These are phyloP conservation scores for Vitis labrusca DNA, from an alignment of 164 flowering plant genomes.

Conservation along the genomic window DNA sequence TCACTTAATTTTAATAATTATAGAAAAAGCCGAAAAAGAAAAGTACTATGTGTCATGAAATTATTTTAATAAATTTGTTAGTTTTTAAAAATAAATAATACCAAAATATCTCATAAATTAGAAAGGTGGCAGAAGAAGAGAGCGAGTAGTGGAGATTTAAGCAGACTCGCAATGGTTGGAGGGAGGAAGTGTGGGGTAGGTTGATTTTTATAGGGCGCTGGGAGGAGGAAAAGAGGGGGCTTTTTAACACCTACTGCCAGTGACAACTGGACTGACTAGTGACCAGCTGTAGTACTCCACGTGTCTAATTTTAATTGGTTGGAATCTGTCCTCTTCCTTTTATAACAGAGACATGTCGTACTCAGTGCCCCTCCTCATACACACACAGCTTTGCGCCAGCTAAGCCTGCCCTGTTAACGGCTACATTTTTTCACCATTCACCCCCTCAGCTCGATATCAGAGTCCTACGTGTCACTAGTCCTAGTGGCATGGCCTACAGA, in stretches of 20 bases:
- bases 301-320: slow-evolving; percentile 22
- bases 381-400: slow-evolving; percentile 31
- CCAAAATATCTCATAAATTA: no score
- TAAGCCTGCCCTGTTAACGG: slow-evolving; percentile 38
- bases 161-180: background rate
- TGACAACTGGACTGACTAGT: slow-evolving; percentile 33
- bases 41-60: no score
- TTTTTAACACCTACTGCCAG: slow-evolving; percentile 10
- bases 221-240: slow-evolving; percentile 1
- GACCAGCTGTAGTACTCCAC: slow-evolving; percentile 37
- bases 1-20: no score
- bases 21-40: no score
- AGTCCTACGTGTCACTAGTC: no score
- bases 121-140: background rate
- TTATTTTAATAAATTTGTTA: no score
- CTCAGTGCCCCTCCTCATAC: slow-evolving; percentile 4
- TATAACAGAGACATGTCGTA: slow-evolving; percentile 29
- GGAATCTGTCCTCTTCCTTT: slow-evolving; percentile 5
- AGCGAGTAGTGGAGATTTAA: background rate
- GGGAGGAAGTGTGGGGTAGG: no score
- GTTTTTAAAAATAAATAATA: no score
- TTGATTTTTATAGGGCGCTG: background rate
- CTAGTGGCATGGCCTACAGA: no score
- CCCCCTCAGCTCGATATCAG: background rate
- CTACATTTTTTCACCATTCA: slow-evolving; percentile 27